phyloP scores from a whole-genome alignment of 768 basidiomycete genomes.

The Lactifluus subvellereus region DNA sequence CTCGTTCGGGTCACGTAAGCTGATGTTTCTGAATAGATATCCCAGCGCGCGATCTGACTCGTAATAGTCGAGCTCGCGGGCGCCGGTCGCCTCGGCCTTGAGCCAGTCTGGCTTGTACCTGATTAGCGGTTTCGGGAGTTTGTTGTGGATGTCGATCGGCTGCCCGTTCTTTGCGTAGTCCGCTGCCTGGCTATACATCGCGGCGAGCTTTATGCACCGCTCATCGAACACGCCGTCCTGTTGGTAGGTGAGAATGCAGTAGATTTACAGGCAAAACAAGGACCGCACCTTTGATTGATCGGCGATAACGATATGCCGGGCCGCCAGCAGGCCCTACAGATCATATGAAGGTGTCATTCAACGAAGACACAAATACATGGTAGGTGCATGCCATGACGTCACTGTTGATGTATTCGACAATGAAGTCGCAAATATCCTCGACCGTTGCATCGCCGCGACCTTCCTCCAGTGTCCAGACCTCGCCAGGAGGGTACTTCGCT shows the following conservation, averaged over 20 bases:
- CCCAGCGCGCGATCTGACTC: background rate
- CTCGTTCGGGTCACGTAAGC: constrained; percentile 36
- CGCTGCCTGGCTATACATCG: background rate
- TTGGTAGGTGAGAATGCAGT: background rate
- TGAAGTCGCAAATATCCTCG: constrained; percentile 71
- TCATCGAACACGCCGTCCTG: background rate
- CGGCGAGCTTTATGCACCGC: background rate
- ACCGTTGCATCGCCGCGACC: constrained; percentile 44
- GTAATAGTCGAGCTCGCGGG: background rate
- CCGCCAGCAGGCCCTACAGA: background rate
- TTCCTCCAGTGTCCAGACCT: constrained; percentile 15
- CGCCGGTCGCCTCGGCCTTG: background rate
- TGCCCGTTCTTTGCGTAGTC: background rate
- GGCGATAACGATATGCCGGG: background rate
- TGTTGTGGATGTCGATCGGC: background rate
- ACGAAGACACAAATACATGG: background rate
- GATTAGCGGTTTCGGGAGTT: background rate
- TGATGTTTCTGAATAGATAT: constrained; percentile 35
- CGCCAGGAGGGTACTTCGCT: constrained; percentile 43
- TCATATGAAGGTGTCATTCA: background rate
- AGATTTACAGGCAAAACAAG: background rate
- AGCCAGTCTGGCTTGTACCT: background rate
- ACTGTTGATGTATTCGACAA: constrained; percentile 79
- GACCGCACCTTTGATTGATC: background rate
- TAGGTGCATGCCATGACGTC: constrained; percentile 57